phyloP scores from a whole-genome alignment of 2,329 filamentous ascomycete genomes.

The Microthyrium microscopicum region DNA sequence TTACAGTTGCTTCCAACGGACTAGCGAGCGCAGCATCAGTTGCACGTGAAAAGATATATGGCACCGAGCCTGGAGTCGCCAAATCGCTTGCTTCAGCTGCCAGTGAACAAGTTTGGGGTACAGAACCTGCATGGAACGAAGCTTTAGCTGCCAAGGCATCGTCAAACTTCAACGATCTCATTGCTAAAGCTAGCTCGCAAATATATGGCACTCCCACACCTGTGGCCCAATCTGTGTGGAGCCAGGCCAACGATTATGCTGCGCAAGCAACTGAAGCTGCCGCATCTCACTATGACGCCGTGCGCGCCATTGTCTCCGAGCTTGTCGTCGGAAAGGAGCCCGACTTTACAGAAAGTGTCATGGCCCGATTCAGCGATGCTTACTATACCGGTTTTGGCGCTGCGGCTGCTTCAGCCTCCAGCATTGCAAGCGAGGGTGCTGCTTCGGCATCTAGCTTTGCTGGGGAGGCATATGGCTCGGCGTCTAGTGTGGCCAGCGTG shows the following conservation, averaged over 20 bases:
- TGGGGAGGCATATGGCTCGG: conserved; percentile 33
- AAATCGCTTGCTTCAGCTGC: conserved; percentile 27
- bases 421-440: conserved; percentile 32
- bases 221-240: conserved; percentile 28
- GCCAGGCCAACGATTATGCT: conserved; percentile 40
- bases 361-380: conserved; percentile 51
- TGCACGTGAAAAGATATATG: conserved; percentile 28
- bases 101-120: conserved; percentile 28
- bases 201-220: conserved; percentile 51
- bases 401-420: conserved; percentile 35
- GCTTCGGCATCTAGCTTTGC: conserved; percentile 37
- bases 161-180: conserved; percentile 45
- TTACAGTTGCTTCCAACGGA: conserved; percentile 25
- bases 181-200: conserved; percentile 49
- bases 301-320: conserved; percentile 60
- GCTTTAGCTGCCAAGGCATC: conserved; percentile 39
- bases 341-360: conserved; percentile 65
- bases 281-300: conserved; percentile 47
- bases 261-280: conserved; percentile 46
- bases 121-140: conserved; percentile 34
- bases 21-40: conserved; percentile 14
- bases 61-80: conserved; percentile 29
- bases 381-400: conserved; percentile 52
- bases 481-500: conserved; percentile 35
- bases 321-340: conserved; percentile 63